Evolutionary conservation across 306 rosid species (phyloP).

Genomic region (Senna siamea): DNA sequence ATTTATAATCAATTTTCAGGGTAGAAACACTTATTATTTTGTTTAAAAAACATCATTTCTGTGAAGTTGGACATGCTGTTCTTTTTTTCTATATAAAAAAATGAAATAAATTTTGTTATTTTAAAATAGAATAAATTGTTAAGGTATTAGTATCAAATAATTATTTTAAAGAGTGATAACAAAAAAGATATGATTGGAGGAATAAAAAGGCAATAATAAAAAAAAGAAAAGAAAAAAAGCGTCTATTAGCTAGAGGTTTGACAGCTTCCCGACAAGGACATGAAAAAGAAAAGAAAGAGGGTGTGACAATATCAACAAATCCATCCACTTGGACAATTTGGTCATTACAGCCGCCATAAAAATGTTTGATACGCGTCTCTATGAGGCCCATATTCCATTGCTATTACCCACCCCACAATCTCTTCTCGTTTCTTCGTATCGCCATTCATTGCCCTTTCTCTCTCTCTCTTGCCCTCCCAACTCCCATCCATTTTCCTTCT

Average conservation of each 20-base stretch:
- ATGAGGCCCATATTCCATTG: slow-evolving; percentile 72
- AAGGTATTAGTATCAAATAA: no score
- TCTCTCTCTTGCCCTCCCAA: no score
- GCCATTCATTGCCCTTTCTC: slow-evolving; percentile 33
- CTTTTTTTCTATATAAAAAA: no score
- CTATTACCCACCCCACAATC: slow-evolving; percentile 69
- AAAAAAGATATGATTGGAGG: no score
- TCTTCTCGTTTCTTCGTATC: slow-evolving; percentile 59
- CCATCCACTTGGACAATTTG: slow-evolving; percentile 43
- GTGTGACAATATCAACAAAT: background rate
- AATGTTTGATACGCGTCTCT: slow-evolving; percentile 81
- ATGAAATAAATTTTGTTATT: no score
- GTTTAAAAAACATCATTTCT: no score
- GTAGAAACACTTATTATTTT: no score
- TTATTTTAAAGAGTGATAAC: no score
- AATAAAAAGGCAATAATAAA: background rate
- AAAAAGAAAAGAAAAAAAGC: background rate
- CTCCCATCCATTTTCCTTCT: background rate
- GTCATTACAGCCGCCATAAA: slow-evolving; percentile 46
- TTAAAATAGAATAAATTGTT: no score
- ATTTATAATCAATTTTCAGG: no score
- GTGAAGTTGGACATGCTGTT: no score
- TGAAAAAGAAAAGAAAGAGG: background rate
- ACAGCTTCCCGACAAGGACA: background rate
- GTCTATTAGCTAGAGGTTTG: no score